Evolutionary conservation across 31 red algal genomes (phyloP), one percentile per base, ranked within the genome.

Genomic region (Bonnemaisonia californica): DNA sequence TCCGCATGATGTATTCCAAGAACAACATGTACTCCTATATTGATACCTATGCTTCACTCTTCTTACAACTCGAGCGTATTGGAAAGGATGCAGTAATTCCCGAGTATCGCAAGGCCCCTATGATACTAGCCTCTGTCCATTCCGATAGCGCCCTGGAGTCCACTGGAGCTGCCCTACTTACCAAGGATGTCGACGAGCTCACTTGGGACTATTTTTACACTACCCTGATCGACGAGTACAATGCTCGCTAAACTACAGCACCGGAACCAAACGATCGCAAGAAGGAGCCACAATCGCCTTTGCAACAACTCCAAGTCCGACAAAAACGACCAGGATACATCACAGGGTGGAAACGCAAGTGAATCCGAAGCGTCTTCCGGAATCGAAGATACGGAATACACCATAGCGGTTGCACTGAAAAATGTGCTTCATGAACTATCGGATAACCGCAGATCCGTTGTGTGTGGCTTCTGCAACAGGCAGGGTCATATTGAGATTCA

Each of bases 151-250:
- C 48, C 12, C 21, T 55, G 48, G 48, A 55, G 48, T 55, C 48
- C 48, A 55, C 48, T 12, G 48, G 13, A 16, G 48, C 48, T 55
- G 21, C 48, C 12, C 12, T 55, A 55, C 48, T 12, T 55, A 55
- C 48, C 21, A 55, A 55, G 48, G 21, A 55, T 21, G 21, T 55
- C 12, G 12, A 16, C 13, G 48, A 55, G 21, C 21, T 21, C 48
- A 55, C 48, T 21, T 55, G 48, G 48, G 48, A 55, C 48, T 55
- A 55, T 55, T 12, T 55, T 12, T 12, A 12, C 12, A 12, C 48
- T 21, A 55, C 48, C 21, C 48, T 55, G 48, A 55, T 55, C 48
- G 48, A 55, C 21, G 48, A 55, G 48, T 55, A 55, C 48, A 55
- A 55, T 55, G 48, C 48, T 55, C 21, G 48, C 48, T 55, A 21